Conservation (phyloP, 192 early-diverging fungal species). For the Coemansia umbellata region DNA sequence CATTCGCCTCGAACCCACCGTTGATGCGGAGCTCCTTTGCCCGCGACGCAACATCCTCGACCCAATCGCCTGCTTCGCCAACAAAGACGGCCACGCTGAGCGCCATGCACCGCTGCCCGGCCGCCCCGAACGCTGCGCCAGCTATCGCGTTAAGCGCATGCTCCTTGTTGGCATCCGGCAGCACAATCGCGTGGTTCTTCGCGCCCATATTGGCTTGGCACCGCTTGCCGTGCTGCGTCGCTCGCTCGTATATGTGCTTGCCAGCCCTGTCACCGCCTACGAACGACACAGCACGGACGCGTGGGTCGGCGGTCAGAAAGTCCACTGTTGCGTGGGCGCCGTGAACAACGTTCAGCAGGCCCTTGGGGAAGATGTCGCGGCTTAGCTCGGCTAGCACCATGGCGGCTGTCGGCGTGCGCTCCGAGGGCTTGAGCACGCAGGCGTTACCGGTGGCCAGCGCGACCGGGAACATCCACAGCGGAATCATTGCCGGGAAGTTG, state of each 20-base stretch:
- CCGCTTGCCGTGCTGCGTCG: slow-evolving; percentile 86
- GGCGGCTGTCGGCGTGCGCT: slow-evolving; percentile 88
- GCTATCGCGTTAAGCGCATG: slow-evolving; percentile 86
- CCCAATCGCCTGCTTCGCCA: slow-evolving; percentile 76
- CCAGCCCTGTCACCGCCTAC: slow-evolving; percentile 90
- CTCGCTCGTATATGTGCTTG: slow-evolving; percentile 83
- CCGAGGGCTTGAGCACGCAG: slow-evolving; percentile 87
- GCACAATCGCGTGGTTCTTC: slow-evolving; percentile 95
- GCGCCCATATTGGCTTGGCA: slow-evolving; percentile 96
- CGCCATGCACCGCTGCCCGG: slow-evolving; percentile 98
- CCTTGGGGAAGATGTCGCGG: slow-evolving; percentile 79
- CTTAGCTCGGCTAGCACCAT: slow-evolving; percentile 88
- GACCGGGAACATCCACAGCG: slow-evolving; percentile 95
- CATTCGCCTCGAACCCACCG: slow-evolving; percentile 76
- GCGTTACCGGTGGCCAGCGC: slow-evolving; percentile 93
- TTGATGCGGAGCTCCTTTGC: slow-evolving; percentile 78
- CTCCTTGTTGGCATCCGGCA: slow-evolving; percentile 94
- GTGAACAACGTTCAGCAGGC: slow-evolving; percentile 92
- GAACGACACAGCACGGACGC: slow-evolving; percentile 89
- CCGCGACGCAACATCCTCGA: slow-evolving; percentile 85
- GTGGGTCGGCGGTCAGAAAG: slow-evolving; percentile 80
- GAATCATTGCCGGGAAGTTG: slow-evolving; percentile 97
- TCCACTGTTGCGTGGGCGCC: slow-evolving; percentile 84
- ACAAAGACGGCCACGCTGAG: slow-evolving; percentile 90
- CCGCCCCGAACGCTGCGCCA: slow-evolving; percentile 96